A percentile compares a stretch with the other conserved stretches of the same genome.
phyloP scores from a whole-genome alignment of 164 flowering plant species.

The Magnolia changhungtana region DNA sequence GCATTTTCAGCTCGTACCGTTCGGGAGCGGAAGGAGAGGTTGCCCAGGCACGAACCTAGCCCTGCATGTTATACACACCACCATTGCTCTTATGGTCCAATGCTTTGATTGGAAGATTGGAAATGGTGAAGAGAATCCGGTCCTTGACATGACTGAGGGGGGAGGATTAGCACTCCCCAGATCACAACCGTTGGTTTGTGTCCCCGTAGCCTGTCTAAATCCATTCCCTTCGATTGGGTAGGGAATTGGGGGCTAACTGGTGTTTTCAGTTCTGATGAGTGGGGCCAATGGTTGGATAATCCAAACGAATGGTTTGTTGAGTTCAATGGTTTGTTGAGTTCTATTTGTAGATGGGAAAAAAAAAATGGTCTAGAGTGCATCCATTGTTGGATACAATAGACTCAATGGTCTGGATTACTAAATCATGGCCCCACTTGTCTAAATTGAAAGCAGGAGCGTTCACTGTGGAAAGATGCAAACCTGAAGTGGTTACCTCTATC shows the following conservation, averaged over 20 bases:
- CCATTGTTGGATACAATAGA: background rate
- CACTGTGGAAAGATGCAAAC: no score
- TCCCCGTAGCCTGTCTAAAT: conserved; percentile 2
- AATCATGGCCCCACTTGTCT: background rate
- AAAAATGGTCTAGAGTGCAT: background rate
- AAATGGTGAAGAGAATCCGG: background rate
- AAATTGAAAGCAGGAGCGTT: no score
- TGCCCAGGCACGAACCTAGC: conserved; percentile 18
- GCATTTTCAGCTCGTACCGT: conserved; percentile 31
- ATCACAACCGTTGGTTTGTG: conserved; percentile 6
- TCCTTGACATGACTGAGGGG: conserved; percentile 7
- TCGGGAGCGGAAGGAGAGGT: conserved; percentile 32
- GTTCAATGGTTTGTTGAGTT: no score
- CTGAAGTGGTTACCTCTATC: no score
- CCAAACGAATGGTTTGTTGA: background rate
- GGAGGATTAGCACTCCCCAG: background rate
- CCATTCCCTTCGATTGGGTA: background rate
- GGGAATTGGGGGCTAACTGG: background rate
- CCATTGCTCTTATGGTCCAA: conserved; percentile 7
- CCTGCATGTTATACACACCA: background rate
- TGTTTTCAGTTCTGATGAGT: no score
- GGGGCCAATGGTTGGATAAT: no score
- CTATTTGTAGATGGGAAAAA: background rate
- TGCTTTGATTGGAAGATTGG: conserved; percentile 13
- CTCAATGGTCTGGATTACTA: no score